Percentiles rank a stretch among this genome's conserved stretches.
These are phyloP conservation scores for Pyricularia grisea DNA, from an alignment of 2,329 filamentous ascomycete species.

Conservation along the genomic window DNA sequence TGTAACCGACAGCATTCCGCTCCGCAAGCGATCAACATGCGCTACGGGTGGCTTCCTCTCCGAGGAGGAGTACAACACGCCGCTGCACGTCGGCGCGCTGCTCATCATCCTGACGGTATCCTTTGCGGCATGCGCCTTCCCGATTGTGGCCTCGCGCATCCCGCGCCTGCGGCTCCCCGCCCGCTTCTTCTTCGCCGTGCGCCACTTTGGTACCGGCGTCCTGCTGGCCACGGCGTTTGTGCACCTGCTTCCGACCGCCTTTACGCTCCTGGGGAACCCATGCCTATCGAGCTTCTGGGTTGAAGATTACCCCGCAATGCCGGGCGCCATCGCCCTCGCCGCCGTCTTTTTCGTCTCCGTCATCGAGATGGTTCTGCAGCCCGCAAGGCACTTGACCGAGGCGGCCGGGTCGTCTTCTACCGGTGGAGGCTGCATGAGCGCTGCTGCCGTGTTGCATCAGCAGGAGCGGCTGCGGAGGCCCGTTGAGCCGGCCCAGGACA, in stretches of 20 bases:
- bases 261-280: constrained; percentile 54
- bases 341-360: constrained; percentile 70
- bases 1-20: not conserved
- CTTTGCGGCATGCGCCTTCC: constrained; percentile 40
- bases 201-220: constrained; percentile 71
- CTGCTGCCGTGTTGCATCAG: constrained; percentile 7
- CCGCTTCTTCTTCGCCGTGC: constrained; percentile 45
- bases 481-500: not conserved
- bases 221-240: constrained; percentile 77
- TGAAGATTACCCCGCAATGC: constrained; percentile 63
- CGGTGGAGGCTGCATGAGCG: not conserved
- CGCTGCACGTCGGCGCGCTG: constrained; percentile 49
- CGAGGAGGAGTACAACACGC: constrained; percentile 39
- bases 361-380: constrained; percentile 49
- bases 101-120: constrained; percentile 38
- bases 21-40: constrained; percentile 14
- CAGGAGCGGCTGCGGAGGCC: not conserved
- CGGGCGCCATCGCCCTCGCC: constrained; percentile 71
- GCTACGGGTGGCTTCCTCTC: constrained; percentile 17
- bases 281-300: constrained; percentile 75
- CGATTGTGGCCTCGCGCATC: constrained; percentile 42
- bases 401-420: not conserved
- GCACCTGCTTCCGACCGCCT: constrained; percentile 62
- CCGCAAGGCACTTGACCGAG: constrained; percentile 21
- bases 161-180: constrained; percentile 42